A percentile compares a stretch with the other conserved stretches of the same genome.
Evolutionary conservation across 73 alveolate species (phyloP).

Genomic region (Paramecium primaurelia): DNA sequence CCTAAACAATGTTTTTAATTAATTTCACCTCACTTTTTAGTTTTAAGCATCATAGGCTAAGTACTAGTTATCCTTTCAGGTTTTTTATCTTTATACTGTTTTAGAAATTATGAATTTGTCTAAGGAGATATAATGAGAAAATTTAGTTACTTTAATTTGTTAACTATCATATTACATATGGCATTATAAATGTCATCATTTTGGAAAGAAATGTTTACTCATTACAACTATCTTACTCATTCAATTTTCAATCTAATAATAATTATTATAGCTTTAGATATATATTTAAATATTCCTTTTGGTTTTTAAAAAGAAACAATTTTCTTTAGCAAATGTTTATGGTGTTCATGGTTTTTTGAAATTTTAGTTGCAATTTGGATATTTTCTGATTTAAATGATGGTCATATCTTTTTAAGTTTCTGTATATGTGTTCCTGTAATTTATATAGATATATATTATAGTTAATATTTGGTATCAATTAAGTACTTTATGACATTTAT

Average conservation of each 20-base stretch:
- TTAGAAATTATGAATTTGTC: conserved; percentile 8
- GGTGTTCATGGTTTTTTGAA: background rate
- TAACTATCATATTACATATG: background rate
- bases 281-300: background rate
- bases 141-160: background rate
- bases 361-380: background rate
- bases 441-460: background rate
- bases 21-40: background rate
- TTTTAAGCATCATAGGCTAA: background rate
- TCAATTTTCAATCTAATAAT: background rate
- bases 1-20: background rate
- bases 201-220: background rate
- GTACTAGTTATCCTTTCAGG: background rate
- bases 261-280: background rate
- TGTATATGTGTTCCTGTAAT: background rate
- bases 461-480: background rate
- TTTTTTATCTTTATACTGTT: background rate
- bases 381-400: background rate
- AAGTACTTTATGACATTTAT: background rate
- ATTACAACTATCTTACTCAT: background rate
- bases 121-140: background rate
- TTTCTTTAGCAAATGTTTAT: background rate
- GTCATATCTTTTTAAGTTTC: background rate
- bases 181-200: background rate
- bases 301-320: background rate